A percentile compares a stretch with the other conserved stretches of the same genome.
Conservation (phyloP, 257 asterid genomes). For the Ehretia macrophylla region DNA sequence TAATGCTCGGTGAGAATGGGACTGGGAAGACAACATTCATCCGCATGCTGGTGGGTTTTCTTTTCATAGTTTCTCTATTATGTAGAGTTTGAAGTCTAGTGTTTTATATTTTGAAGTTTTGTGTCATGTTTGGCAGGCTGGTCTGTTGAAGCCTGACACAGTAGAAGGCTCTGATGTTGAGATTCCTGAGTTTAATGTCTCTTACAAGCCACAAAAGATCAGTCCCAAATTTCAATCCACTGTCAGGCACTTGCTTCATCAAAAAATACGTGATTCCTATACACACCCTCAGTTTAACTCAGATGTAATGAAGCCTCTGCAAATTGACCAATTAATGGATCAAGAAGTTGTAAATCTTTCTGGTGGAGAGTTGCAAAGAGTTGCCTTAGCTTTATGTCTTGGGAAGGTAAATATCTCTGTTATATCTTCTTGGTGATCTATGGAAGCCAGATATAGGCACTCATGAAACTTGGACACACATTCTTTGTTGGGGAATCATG, state of each 20-base stretch:
- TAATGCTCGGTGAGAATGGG: slow-evolving; percentile 99
- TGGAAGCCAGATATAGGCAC: too few relatives aligned
- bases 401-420: slow-evolving; percentile 61
- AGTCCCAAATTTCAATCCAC: slow-evolving; percentile 70
- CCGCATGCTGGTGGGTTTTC: slow-evolving; percentile 74
- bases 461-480: too few relatives aligned
- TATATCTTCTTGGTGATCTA: too few relatives aligned
- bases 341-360: slow-evolving; percentile 94
- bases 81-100: slow-evolving; percentile 7
- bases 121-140: slow-evolving; percentile 53
- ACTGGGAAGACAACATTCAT: slow-evolving; percentile 98
- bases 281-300: slow-evolving; percentile 90
- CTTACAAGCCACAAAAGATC: slow-evolving; percentile 97
- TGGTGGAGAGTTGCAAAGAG: slow-evolving; percentile 99
- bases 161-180: slow-evolving; percentile 73
- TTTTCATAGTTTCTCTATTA: slow-evolving; percentile 2
- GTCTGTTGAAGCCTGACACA: slow-evolving; percentile 80
- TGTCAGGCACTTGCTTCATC: slow-evolving; percentile 77
- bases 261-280: slow-evolving; percentile 79
- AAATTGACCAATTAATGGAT: slow-evolving; percentile 96
- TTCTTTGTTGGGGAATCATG: too few relatives aligned
- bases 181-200: slow-evolving; percentile 92
- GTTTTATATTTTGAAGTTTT: slow-evolving; percentile 1
- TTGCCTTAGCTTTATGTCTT: slow-evolving; percentile 86
- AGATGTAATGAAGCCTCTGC: slow-evolving; percentile 98